Conservation (phyloP, 176 grass and related monocot genomes). For the Oryza australiensis region DNA sequence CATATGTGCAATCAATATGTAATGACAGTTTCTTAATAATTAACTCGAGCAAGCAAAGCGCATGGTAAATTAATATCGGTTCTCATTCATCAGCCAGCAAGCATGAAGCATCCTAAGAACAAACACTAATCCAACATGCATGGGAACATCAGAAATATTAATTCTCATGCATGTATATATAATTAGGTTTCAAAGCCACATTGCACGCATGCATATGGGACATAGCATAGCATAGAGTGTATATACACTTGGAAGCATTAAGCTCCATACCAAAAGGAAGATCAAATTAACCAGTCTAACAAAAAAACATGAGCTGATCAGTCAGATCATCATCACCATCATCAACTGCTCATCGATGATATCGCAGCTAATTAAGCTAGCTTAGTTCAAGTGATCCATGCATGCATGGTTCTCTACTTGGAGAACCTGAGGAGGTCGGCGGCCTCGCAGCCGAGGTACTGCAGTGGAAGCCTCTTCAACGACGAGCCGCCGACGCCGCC, state of each 20-base stretch:
- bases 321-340: background rate
- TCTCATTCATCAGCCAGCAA: background rate
- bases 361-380: slow-evolving; percentile 39
- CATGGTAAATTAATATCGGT: background rate
- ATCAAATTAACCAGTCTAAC: slow-evolving; percentile 44
- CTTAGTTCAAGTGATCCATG: slow-evolving; percentile 24
- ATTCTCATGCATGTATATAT: background rate
- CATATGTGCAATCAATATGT: background rate
- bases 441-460: slow-evolving; percentile 63
- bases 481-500: background rate
- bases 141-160: background rate
- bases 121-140: background rate
- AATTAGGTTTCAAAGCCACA: background rate
- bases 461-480: slow-evolving; percentile 62
- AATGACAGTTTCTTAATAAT: background rate
- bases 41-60: background rate
- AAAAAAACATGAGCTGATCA: slow-evolving; percentile 40
- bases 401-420: slow-evolving; percentile 47
- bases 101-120: background rate
- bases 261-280: slow-evolving; percentile 22
- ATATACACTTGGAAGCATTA: slow-evolving; percentile 41
- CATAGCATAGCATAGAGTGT: slow-evolving; percentile 10
- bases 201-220: slow-evolving; percentile 21
- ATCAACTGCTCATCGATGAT: slow-evolving; percentile 20
- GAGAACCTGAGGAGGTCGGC: slow-evolving; percentile 70